Base-by-base conservation (phyloP, 495 filamentous ascomycete species). In the Acidomyces sp. region DNA sequence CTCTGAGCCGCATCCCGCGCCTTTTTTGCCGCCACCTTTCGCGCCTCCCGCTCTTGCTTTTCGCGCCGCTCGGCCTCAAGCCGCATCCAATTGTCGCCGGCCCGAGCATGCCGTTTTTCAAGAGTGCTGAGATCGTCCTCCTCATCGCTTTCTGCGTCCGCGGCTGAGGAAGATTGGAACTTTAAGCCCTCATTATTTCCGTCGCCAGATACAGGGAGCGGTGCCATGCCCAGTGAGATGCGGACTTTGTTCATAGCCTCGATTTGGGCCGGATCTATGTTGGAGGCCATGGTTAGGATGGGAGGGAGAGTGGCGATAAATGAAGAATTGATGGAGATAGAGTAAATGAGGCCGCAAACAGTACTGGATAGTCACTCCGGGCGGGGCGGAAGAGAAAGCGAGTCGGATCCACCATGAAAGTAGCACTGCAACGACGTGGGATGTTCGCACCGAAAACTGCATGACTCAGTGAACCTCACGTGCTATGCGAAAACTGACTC, bases 241-340 rank as follows among this genome's bases (percentile, higher is more conserved):
- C 90, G 87, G 49, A 94, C 77, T 55, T 86, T 82, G 69, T 97
- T 97, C 33, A 85, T 82, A 68, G 93, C 84, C 57, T 93, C 85
- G 56, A 97, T 87, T 17, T 33, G 25, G 15, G 39, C 41, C 10
- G 49, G 43, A 41, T 53, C 49, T 41, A 49, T 48, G 28, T 5
- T 37, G 35, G 39, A 45, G 45, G 35, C 37, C 29, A 13, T 28
- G 26, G 26, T 7, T 28, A 28, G 7, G 26, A 13, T 13, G 26
- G 7, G 26, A 28, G 26, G 7, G 7, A 7, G 26, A 28, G 7
- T 7, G 26, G 13, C 7, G 26, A 28, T 28, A 7, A 13, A 7
- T 13, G 13, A 28, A 7, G 7, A 28, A 28, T 28, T 13, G 13
- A 28, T 28, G 26, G 13, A 28, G 7, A 7, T n/a, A n/a, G n/a